phyloP scores from a whole-genome alignment of 2,329 filamentous ascomycete species.

The Fusarium oxysporum region DNA sequence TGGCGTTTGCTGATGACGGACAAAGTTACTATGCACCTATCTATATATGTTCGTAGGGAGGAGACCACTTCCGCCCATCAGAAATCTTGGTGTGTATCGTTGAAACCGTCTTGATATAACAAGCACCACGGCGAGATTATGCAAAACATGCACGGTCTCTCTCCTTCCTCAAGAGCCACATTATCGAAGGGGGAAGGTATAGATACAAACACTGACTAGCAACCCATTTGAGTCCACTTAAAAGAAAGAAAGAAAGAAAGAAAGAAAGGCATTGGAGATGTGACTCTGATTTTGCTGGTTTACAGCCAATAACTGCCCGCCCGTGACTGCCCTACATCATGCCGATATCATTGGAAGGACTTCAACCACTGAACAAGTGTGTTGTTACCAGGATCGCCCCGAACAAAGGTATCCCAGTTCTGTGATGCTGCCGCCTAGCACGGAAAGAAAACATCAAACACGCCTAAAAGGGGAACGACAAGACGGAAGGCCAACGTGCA shows the following conservation, averaged over 20 bases:
- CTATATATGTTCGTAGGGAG: background rate
- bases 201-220: conserved; percentile 26
- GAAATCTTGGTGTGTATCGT: conserved; percentile 13
- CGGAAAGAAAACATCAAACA: background rate
- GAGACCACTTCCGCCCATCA: conserved; percentile 12
- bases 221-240: conserved; percentile 9
- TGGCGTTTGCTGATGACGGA: conserved; percentile 1
- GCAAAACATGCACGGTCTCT: conserved; percentile 18
- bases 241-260: conserved; percentile 4
- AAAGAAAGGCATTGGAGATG: conserved; percentile 19
- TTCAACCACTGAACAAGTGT: conserved; percentile 11
- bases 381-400: conserved; percentile 11
- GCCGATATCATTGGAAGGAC: conserved; percentile 25
- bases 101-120: conserved; percentile 3
- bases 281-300: conserved; percentile 18
- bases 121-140: conserved; percentile 14
- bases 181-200: background rate
- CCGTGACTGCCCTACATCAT: conserved; percentile 13
- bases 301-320: conserved; percentile 30
- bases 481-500: background rate
- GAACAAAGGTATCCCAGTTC: conserved; percentile 19
- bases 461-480: conserved; percentile 2
- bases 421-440: conserved; percentile 32
- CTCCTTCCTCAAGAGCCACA: conserved; percentile 31
- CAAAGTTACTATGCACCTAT: background rate